Evolutionary conservation across 768 basidiomycete genomes (phyloP).

Genomic region (Mycena filopes): DNA sequence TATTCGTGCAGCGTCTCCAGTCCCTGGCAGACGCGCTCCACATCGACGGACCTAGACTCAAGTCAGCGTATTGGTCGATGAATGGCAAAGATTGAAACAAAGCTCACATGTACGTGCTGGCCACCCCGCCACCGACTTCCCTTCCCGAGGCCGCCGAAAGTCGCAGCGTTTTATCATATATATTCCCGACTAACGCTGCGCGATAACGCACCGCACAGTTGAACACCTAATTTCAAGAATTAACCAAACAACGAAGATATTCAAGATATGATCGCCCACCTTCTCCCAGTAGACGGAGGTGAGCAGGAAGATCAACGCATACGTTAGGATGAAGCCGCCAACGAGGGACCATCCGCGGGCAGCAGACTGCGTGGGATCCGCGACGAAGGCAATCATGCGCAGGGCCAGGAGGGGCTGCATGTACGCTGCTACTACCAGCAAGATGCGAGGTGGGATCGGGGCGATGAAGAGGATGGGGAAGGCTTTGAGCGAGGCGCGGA

Average conservation of each 20-base stretch:
- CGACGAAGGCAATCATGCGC: constrained; percentile 23
- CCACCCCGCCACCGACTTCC: constrained; percentile 22
- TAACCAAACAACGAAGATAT: too few relatives aligned
- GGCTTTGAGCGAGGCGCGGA: constrained; percentile 14
- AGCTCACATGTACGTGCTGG: constrained; percentile 25
- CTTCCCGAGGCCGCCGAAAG: constrained; percentile 9
- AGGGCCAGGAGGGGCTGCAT: constrained; percentile 19
- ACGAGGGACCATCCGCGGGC: constrained; percentile 26
- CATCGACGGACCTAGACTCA: constrained; percentile 19
- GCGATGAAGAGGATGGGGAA: constrained; percentile 16
- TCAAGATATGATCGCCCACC: not conserved
- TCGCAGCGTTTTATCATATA: constrained; percentile 16
- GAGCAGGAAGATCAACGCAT: constrained; percentile 20
- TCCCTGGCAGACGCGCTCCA: constrained; percentile 22
- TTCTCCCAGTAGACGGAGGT: constrained; percentile 30
- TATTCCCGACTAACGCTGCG: constrained; percentile 21
- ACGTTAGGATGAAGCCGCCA: constrained; percentile 22
- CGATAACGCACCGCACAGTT: constrained; percentile 19
- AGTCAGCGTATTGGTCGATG: not conserved
- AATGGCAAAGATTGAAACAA: not conserved
- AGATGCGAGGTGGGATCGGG: constrained; percentile 7
- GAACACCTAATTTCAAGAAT: constrained; percentile 9
- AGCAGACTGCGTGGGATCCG: not conserved
- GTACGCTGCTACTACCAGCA: constrained; percentile 19
- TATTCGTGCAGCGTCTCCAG: constrained; percentile 14